Conservation (phyloP, 805 yeast species). For the Pichia heedii region DNA sequence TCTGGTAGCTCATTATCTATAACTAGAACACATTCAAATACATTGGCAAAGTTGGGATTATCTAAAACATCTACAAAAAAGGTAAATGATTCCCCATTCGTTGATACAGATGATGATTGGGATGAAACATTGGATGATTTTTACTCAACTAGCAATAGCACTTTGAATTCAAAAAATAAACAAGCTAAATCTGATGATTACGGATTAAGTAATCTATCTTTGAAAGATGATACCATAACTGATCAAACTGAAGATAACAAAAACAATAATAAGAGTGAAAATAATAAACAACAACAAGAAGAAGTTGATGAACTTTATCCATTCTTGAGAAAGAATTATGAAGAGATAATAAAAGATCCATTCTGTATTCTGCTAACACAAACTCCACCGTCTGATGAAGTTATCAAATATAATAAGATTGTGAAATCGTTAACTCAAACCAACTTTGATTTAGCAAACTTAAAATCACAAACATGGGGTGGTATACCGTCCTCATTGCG, state of each 20-base stretch:
- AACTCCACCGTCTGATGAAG: constrained; percentile 29
- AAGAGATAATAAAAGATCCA: constrained; percentile 36
- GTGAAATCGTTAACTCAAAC: constrained; percentile 46
- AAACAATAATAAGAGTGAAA: background rate
- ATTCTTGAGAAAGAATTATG: constrained; percentile 23
- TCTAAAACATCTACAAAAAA: background rate
- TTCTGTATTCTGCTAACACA: constrained; percentile 27
- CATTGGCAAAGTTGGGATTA: constrained; percentile 2
- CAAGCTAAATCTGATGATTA: background rate
- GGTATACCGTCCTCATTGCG: constrained; percentile 81
- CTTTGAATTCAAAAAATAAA: background rate
- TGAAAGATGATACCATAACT: background rate
- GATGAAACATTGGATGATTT: constrained; percentile 6
- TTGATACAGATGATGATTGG: constrained; percentile 11
- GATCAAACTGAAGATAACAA: background rate
- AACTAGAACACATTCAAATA: constrained; percentile 7
- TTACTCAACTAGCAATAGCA: background rate
- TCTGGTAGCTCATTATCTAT: constrained; percentile 7
- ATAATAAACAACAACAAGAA: constrained; percentile 31
- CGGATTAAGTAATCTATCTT: background rate
- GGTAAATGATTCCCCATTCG: background rate
- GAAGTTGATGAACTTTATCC: constrained; percentile 17
- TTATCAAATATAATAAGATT: constrained; percentile 58
- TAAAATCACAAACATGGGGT: constrained; percentile 83
- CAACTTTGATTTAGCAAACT: constrained; percentile 57